Evolutionary conservation across 306 rosid species (phyloP), one percentile per base, ranked within the genome.

Genomic region (Cicer arietinum): DNA sequence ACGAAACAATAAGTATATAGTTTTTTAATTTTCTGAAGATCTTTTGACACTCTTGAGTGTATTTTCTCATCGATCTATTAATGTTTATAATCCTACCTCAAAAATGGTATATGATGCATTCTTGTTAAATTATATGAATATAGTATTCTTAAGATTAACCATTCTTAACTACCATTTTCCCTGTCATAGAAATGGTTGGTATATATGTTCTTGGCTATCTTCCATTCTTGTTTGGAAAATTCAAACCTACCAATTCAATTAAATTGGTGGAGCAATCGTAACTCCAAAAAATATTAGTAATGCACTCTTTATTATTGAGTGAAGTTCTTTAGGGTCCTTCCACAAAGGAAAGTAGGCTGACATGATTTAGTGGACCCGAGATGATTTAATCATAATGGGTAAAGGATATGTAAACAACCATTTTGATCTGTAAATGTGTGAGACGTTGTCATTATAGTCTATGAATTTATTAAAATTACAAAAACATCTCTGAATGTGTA

Each of bases 1-100:
- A 57, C 59, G 30, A 63, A 60, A 67, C 40, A 20, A 67, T 35
- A 59, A 73, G 12, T 22, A 16, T 65, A 20, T 40, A 42, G 22
- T 54, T 68, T 18, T 54, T 69, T 45, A 69, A 59, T 72, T 42
- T 45, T 14, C 62, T 61, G 14, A 48, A 48, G 25, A 41, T 67
- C 7, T 76, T 56, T 71, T 67, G 5, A 39, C 53, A 74, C 47
- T 11, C 71, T 53, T 4, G n/a, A 46, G 9, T 13, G 41, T 40
- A 20, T 45, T 61, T 59, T 72, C 69, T 8, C 59, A 12, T 43
- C 73, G 51, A 46, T 41, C 11, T 42, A 51, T 57, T 46, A 45
- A 61, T 48, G 50, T 66, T 71, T 67, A 58, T 76, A 66, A 8
- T 80, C 44, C 7, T 73, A 60, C 50, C 69, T 77, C 63, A 77